Evolutionary conservation across 768 basidiomycete genomes (phyloP).

Genomic region (Rhodotorula taiwanensis): DNA sequence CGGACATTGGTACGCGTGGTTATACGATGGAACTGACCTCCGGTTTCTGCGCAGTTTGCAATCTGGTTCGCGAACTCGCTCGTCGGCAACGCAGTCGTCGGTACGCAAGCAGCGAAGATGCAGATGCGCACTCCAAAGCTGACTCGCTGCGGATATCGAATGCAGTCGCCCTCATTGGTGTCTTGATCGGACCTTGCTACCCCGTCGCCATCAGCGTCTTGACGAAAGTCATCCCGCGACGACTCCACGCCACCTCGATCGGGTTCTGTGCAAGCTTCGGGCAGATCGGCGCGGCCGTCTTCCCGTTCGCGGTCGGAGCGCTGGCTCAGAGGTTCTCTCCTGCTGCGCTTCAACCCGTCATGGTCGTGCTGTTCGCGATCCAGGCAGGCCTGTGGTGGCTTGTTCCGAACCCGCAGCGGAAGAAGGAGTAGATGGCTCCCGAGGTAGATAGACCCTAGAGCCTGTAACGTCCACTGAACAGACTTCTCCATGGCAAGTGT

Average conservation of each 20-base stretch:
- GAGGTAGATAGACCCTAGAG: no score
- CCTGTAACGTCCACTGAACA: neutral
- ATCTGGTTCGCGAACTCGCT: slow-evolving; percentile 29
- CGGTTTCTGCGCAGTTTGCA: slow-evolving; percentile 16
- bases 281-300: slow-evolving; percentile 8
- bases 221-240: slow-evolving; percentile 12
- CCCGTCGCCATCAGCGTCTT: neutral
- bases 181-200: slow-evolving; percentile 3
- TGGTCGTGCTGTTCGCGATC: slow-evolving; percentile 4
- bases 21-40: no score
- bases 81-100: slow-evolving; percentile 24
- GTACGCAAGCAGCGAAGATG: no score
- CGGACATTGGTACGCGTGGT: no score
- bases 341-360: slow-evolving; percentile 22
- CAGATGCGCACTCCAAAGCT: neutral
- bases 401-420: neutral
- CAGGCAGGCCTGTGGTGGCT: neutral
- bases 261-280: slow-evolving; percentile 19
- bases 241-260: slow-evolving; percentile 6
- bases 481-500: no score
- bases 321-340: slow-evolving; percentile 17
- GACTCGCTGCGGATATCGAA: neutral
- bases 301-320: slow-evolving; percentile 31
- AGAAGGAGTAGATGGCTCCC: slow-evolving; percentile 26
- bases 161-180: slow-evolving; percentile 15